These are phyloP conservation scores for Colletotrichum karsti DNA, from an alignment of 2,329 filamentous ascomycete species.

Conservation along the genomic window DNA sequence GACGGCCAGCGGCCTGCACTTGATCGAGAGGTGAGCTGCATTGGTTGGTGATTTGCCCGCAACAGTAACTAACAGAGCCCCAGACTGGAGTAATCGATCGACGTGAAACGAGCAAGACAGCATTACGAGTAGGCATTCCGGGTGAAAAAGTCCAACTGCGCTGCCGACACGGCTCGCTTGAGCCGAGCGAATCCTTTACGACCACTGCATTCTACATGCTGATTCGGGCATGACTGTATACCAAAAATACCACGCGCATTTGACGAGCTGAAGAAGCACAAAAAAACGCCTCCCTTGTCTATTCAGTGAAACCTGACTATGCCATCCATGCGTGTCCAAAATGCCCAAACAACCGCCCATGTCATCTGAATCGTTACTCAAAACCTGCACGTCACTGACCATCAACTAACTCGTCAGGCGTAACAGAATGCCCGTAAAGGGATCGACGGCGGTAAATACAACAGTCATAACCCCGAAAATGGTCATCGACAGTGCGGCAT, in stretches of 20 bases:
- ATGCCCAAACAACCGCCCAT: background rate
- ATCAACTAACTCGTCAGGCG: constrained; percentile 24
- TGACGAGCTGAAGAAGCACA: constrained; percentile 3
- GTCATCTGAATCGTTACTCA: background rate
- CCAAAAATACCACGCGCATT: constrained; percentile 20
- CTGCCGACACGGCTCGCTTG: background rate
- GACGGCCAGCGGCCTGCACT: constrained; percentile 91
- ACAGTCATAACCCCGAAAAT: constrained; percentile 65
- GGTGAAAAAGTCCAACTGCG: constrained; percentile 10
- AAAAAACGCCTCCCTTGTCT: background rate
- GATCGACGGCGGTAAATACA: constrained; percentile 58
- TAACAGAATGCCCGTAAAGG: constrained; percentile 48
- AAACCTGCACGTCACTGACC: background rate
- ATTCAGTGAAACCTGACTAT: background rate
- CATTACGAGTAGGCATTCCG: background rate
- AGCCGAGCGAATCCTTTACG: background rate
- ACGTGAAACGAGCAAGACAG: background rate
- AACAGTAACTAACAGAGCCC: constrained; percentile 70
- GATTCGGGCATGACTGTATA: constrained; percentile 16
- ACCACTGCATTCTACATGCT: background rate
- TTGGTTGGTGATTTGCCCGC: background rate
- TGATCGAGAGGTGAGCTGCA: constrained; percentile 88
- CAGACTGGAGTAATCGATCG: constrained; percentile 45
- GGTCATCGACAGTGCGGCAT: constrained; percentile 66
- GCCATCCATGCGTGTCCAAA: background rate